Evolutionary conservation across 2,329 filamentous ascomycete genomes (phyloP), one percentile per base, ranked within the genome.

Genomic region (Annulohypoxylon truncatum): DNA sequence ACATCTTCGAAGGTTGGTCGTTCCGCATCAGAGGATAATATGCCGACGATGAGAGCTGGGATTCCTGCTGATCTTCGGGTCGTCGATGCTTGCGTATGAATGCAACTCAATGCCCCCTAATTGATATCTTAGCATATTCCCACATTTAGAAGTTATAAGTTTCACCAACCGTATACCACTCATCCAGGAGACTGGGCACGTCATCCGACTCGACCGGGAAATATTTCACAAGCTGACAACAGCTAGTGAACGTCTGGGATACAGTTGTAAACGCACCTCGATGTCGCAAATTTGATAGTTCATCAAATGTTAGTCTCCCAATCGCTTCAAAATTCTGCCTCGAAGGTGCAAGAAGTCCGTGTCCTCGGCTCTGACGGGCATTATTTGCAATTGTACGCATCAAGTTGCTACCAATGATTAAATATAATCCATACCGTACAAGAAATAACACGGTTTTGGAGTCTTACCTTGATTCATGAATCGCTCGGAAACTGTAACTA

Each of bases 221-320:
- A 28, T 87, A 84, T 53, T 86, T 84, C 7, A 87, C 79, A 78
- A 89, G 73, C 81, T 90, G 84, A 68, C 95, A 98, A 73, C 94
- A 96, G 24, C 87, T 85, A 1, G 89, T 86, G 78, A 97, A 98
- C 0, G 94, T 97, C 56, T 93, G 89, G 0, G 95, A 92, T 1
- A 98, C 96, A 0, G 95, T 95, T 0, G 93, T 96, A 75, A 98
- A 97, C 5, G 96, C 96, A 61, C 96, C 96, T 61, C 96, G 87
- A 77, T 99, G 96, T 40, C 96, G 88, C 28, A 99, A 83, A 55
- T 88, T 92, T 0, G 93, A 89, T 7, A 99, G 83, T 75, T 99
- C 93, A 1, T 87, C 87, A 75, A 97, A 97, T 13, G 92, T 90
- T 5, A 97, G 80, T 38, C 87, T 83, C 7, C 94, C 94, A 35